phyloP scores from a whole-genome alignment of 108 stramenopile genomes.

The Cyclostephanos invisitatus region DNA sequence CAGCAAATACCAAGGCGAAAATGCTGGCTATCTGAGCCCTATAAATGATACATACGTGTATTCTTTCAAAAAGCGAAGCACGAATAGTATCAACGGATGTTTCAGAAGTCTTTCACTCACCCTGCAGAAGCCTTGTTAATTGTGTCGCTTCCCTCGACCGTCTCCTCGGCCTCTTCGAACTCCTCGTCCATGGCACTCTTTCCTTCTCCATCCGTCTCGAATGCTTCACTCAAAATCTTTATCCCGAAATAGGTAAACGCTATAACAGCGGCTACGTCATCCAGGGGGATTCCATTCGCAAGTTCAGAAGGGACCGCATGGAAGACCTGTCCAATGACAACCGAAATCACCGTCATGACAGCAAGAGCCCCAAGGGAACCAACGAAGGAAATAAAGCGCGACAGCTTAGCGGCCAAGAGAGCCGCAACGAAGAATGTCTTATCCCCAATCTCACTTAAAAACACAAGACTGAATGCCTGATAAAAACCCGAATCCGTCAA shows the following conservation, averaged over 20 bases:
- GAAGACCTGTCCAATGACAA: conserved; percentile 93
- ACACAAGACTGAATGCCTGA: conserved; percentile 92
- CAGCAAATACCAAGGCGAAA: conserved; percentile 91
- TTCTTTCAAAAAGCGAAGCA: neutral
- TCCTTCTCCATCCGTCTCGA: conserved; percentile 67
- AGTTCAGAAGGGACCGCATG: conserved; percentile 86
- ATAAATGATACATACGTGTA: conserved; percentile 2
- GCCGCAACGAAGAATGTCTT: conserved; percentile 99
- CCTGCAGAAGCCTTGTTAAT: conserved; percentile 49
- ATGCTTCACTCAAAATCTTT: conserved; percentile 92
- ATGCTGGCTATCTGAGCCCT: conserved; percentile 75
- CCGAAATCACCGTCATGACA: conserved; percentile 95
- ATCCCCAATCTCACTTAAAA: conserved; percentile 99
- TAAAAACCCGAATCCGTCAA: conserved; percentile 86
- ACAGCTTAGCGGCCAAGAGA: conserved; percentile 89
- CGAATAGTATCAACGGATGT: conserved; percentile 9
- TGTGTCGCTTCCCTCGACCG: conserved; percentile 64
- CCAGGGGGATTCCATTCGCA: conserved; percentile 82
- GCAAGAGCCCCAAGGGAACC: conserved; percentile 92
- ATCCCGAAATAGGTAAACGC: conserved; percentile 98
- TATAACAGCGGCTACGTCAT: conserved; percentile 89
- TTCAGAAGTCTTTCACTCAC: conserved; percentile 38
- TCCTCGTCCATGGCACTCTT: conserved; percentile 92
- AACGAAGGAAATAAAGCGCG: conserved; percentile 85
- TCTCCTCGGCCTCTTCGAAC: conserved; percentile 92